Evolutionary conservation across 108 stramenopile species (phyloP).

Genomic region (Skeletonema tropicum): DNA sequence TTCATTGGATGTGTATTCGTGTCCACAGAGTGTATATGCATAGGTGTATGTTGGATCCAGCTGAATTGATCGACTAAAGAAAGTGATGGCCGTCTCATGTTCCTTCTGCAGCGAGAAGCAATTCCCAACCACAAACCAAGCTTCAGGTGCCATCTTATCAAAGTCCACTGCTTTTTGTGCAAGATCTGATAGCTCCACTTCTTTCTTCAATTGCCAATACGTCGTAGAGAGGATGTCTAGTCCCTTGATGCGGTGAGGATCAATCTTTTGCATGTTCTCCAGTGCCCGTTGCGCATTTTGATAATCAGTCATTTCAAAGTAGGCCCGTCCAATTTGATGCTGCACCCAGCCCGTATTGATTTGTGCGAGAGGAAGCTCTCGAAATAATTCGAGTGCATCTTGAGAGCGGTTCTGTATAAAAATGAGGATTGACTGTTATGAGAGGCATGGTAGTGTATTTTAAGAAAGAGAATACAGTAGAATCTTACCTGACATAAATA

Average conservation of each 20-base stretch:
- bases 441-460: not conserved
- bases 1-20: conserved; percentile 97
- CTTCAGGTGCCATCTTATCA: conserved; percentile 86
- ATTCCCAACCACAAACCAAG: conserved; percentile 97
- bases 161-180: conserved; percentile 90
- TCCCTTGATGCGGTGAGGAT: conserved; percentile 93
- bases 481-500: conserved; percentile 62
- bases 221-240: conserved; percentile 92
- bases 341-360: conserved; percentile 94
- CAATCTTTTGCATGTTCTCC: conserved; percentile 83
- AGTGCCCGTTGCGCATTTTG: conserved; percentile 78
- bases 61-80: conserved; percentile 92
- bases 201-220: conserved; percentile 95
- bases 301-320: conserved; percentile 97
- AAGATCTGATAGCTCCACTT: conserved; percentile 93
- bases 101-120: conserved; percentile 98
- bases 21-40: conserved; percentile 95
- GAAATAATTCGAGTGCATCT: conserved; percentile 84
- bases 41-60: conserved; percentile 93
- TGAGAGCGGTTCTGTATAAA: conserved; percentile 61
- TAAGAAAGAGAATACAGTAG: not conserved
- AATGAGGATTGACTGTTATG: not conserved
- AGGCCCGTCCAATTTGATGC: conserved; percentile 90
- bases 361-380: conserved; percentile 75
- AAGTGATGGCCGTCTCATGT: conserved; percentile 93